These are phyloP conservation scores for Monosporozyma unispora DNA, from an alignment of 805 yeast genomes.

Conservation along the genomic window DNA sequence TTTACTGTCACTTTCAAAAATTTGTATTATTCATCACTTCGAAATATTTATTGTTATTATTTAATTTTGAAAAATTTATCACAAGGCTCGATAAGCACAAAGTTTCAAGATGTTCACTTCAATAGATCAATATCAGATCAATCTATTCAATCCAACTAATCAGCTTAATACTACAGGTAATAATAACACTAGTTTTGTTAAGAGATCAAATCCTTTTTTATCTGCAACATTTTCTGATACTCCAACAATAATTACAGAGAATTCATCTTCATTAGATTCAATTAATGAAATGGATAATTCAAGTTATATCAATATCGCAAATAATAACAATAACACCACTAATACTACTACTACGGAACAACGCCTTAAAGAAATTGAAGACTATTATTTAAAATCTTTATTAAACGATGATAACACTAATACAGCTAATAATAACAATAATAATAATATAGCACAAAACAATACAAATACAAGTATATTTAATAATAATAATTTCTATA, in stretches of 20 bases:
- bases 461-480: constrained; percentile 1
- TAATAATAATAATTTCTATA: neutral
- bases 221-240: neutral
- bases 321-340: neutral
- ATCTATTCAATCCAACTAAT: neutral
- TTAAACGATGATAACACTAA: constrained; percentile 12
- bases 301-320: neutral
- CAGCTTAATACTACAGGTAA: neutral
- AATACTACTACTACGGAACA: neutral
- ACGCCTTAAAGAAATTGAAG: constrained; percentile 27
- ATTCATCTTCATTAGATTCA: constrained; percentile 19
- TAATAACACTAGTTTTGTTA: neutral
- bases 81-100: no score
- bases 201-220: neutral
- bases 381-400: constrained; percentile 26
- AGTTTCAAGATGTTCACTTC: neutral
- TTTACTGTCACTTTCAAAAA: no score
- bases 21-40: no score
- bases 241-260: neutral
- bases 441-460: neutral
- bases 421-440: constrained; percentile 4
- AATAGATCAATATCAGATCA: neutral
- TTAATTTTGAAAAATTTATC: neutral
- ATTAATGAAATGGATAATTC: constrained; percentile 17
- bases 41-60: no score